Conservation (phyloP, 78 protist species). For the Dictyostelium capitatum region DNA sequence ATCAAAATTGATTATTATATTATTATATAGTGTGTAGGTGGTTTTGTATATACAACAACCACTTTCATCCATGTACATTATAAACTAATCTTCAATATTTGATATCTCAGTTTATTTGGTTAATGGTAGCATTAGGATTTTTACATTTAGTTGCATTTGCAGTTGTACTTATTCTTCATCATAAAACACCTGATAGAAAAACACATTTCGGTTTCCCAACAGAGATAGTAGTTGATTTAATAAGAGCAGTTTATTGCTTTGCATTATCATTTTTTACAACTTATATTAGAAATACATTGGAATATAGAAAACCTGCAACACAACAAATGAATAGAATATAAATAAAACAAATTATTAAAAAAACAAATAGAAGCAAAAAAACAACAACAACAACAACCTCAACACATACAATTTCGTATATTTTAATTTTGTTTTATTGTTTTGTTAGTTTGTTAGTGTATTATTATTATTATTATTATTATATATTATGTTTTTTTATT, state of each 20-base stretch:
- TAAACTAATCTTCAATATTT: not conserved
- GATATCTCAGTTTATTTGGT: constrained; percentile 36
- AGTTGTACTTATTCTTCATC: constrained; percentile 45
- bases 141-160: constrained; percentile 33
- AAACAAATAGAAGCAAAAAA: not conserved
- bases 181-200: constrained; percentile 8
- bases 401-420: no score
- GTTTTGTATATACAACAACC: no score
- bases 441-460: not conserved
- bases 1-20: not conserved
- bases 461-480: not conserved
- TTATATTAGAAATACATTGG: constrained; percentile 54
- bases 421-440: not conserved
- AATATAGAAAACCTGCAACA: constrained; percentile 51
- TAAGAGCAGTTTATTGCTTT: constrained; percentile 45
- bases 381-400: no score
- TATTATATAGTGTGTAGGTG: no score
- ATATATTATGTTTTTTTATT: not conserved
- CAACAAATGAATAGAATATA: constrained; percentile 34
- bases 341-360: not conserved
- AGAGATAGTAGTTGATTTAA: constrained; percentile 32
- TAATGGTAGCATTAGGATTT: constrained; percentile 36
- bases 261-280: constrained; percentile 56
- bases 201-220: constrained; percentile 58
- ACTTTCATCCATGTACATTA: no score